Evolutionary conservation across 805 yeast genomes (phyloP).

Genomic region (Spathaspora arborariae): DNA sequence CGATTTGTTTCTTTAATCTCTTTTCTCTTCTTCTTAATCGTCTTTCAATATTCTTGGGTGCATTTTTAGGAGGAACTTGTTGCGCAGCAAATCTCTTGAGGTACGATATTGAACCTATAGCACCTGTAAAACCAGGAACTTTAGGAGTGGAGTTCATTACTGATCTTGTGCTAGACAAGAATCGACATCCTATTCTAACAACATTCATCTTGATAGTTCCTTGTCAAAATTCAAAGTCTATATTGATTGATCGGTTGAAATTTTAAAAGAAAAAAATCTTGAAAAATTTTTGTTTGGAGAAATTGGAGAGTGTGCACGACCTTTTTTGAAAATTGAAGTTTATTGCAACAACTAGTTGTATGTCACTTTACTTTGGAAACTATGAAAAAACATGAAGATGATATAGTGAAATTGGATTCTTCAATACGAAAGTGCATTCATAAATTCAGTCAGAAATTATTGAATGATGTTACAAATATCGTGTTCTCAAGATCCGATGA

Average conservation of each 20-base stretch:
- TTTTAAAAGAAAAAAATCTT: neutral
- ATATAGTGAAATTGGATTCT: neutral
- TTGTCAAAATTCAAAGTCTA: neutral
- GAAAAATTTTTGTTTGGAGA: slow-evolving; percentile 1
- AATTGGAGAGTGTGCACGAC: neutral
- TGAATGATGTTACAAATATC: slow-evolving; percentile 15
- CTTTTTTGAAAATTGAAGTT: neutral
- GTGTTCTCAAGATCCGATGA: neutral
- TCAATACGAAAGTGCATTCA: neutral
- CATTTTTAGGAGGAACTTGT: slow-evolving; percentile 30
- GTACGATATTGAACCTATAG: neutral
- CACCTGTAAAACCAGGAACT: neutral
- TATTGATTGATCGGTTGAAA: neutral
- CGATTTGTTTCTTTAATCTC: slow-evolving; percentile 38
- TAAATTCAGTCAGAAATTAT: slow-evolving; percentile 12
- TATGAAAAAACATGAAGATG: neutral
- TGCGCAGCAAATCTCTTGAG: slow-evolving; percentile 5
- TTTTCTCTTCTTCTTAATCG: slow-evolving; percentile 36
- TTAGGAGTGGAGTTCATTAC: slow-evolving; percentile 1
- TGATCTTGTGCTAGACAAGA: slow-evolving; percentile 15
- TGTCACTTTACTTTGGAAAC: neutral
- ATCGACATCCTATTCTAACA: slow-evolving; percentile 10
- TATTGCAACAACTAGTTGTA: neutral
- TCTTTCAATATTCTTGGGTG: slow-evolving; percentile 29
- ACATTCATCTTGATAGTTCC: neutral